phyloP scores from a whole-genome alignment of 176 grass and related monocot species.

The Oryza rufipogon region DNA sequence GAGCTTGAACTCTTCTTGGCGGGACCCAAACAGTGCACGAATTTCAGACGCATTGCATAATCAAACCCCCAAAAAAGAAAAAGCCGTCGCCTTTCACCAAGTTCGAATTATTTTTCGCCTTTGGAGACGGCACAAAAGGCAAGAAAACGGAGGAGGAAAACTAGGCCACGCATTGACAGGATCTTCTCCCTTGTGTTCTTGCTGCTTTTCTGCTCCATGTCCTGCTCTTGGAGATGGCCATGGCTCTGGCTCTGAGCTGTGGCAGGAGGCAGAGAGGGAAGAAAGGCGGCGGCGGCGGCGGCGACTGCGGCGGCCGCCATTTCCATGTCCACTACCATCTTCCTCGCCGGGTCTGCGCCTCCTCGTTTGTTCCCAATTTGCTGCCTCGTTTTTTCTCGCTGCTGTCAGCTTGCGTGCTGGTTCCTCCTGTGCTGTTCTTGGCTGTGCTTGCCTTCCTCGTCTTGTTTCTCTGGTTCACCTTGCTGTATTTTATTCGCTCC shows the following conservation, averaged over 20 bases:
- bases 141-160: not conserved
- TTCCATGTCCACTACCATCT: slow-evolving; percentile 49
- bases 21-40: slow-evolving; percentile 33
- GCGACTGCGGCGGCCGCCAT: slow-evolving; percentile 5
- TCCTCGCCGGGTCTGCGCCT: slow-evolving; percentile 10
- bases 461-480: slow-evolving; percentile 46
- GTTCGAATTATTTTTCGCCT: slow-evolving; percentile 11
- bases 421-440: slow-evolving; percentile 36
- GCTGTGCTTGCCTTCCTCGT: slow-evolving; percentile 26
- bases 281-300: not conserved
- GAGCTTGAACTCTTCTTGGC: slow-evolving; percentile 37
- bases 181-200: slow-evolving; percentile 5
- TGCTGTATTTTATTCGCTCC: slow-evolving; percentile 30
- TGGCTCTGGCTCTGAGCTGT: slow-evolving; percentile 37
- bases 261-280: slow-evolving; percentile 9
- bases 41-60: slow-evolving; percentile 32
- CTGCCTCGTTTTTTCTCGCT: not conserved
- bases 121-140: not conserved
- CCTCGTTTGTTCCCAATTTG: slow-evolving; percentile 14
- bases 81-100: not conserved
- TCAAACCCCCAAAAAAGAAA: slow-evolving; percentile 5
- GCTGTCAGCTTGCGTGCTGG: slow-evolving; percentile 24
- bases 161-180: not conserved
- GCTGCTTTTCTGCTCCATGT: not conserved
- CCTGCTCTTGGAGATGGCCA: not conserved